These are phyloP conservation scores for Hamigera avellanea DNA, from an alignment of 495 filamentous ascomycete species.

Conservation along the genomic window DNA sequence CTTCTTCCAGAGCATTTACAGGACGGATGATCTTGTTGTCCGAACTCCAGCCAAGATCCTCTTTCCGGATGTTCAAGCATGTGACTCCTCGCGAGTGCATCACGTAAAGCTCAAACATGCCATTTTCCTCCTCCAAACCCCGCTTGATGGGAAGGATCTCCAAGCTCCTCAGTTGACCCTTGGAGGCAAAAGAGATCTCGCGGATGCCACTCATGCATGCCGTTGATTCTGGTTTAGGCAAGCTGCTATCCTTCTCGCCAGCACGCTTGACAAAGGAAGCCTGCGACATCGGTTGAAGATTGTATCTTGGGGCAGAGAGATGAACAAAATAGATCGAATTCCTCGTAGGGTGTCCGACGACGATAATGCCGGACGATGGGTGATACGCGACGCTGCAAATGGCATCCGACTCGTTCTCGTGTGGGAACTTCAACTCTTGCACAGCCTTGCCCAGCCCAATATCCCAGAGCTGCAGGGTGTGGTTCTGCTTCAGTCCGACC, in stretches of 20 bases:
- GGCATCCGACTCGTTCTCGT: slow-evolving; percentile 91
- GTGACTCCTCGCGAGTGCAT: slow-evolving; percentile 96
- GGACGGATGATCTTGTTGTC: slow-evolving; percentile 74
- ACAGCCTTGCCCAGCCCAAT: slow-evolving; percentile 88
- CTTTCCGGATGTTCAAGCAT: slow-evolving; percentile 68
- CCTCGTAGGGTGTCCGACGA: slow-evolving; percentile 89
- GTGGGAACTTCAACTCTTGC: slow-evolving; percentile 91
- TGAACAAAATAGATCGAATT: slow-evolving; percentile 97
- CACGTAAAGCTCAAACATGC: slow-evolving; percentile 85
- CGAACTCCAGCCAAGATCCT: slow-evolving; percentile 77
- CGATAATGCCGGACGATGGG: slow-evolving; percentile 76
- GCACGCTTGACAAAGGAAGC: slow-evolving; percentile 72
- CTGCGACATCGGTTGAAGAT: slow-evolving; percentile 66
- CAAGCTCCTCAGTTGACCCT: slow-evolving; percentile 80
- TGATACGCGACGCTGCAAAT: slow-evolving; percentile 95
- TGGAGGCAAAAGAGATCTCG: slow-evolving; percentile 83
- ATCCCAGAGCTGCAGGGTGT: slow-evolving; percentile 98
- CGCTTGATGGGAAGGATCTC: slow-evolving; percentile 59
- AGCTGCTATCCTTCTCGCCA: slow-evolving; percentile 53
- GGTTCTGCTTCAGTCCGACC: slow-evolving; percentile 97
- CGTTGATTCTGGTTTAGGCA: slow-evolving; percentile 81
- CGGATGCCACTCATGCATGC: slow-evolving; percentile 92
- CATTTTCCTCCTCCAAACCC: slow-evolving; percentile 44
- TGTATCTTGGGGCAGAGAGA: slow-evolving; percentile 85
- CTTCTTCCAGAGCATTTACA: slow-evolving; percentile 60